Base-by-base conservation (phyloP, 164 flowering plant genomes). In the Magnolia changhungtana region DNA sequence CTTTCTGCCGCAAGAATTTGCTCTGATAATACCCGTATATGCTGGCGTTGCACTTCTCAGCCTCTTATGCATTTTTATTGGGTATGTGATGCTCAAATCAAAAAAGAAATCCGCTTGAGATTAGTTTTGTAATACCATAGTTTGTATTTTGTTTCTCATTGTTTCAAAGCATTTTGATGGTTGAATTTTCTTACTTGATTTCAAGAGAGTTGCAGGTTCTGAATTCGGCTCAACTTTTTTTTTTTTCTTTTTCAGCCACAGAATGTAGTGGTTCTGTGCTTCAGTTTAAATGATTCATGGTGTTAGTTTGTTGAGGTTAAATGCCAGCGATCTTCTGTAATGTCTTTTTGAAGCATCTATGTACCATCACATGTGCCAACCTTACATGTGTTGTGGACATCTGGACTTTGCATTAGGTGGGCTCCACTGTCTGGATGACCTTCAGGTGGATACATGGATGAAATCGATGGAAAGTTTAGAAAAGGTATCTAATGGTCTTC, bases 1-100 rank as follows among this genome's bases (percentile, higher is more conserved):
- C 83, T 96, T 96, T 83, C 85, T 93, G 29, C 94, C 99, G 64
- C 93, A 89, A 78, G 95, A 94, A 68, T 93, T 83, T 78, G 98
- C 99, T 49, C 82, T 96, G 61, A 79, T 94, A 71, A 85, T 96
- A 72, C 98, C 98, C 11, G 92, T 96, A 11, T 87, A 77, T 84
- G 98, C 97, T 58, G 98, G 97, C 11, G 89, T 93, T 79, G 81
- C 79, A 1, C 89, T 92, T 27, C 80, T 94, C 50, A 89, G 87
- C 82, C 81, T 94, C 77, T 80, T 96, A 27, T 86, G 79, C 66
- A 61, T 91, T 74, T 94, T 94, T 75, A 80, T 93, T 76, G 99
- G 98, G 74, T 75, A 81, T 64, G 94, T 96, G 84, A 90, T 88
- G 94, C 90, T 93, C 67, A 90, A 90, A 83, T 92, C 98, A 70